phyloP scores from a whole-genome alignment of 1,139 yeast genomes.

The Pichia sp. region DNA sequence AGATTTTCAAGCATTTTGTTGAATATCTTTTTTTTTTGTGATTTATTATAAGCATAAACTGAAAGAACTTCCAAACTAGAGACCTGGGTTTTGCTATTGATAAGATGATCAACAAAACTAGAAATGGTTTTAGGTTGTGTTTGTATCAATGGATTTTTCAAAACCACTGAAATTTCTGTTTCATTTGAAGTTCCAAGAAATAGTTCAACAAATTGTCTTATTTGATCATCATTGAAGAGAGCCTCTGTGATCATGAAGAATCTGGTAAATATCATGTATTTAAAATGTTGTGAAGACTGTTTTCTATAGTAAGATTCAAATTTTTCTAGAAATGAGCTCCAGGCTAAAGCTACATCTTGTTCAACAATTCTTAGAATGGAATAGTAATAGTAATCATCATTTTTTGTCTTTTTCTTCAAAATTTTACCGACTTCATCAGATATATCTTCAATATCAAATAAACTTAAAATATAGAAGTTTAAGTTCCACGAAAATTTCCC shows the following conservation, averaged over 20 bases:
- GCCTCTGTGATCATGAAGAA: constrained; percentile 49
- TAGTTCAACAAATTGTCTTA: constrained; percentile 15
- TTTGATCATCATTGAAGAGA: constrained; percentile 28
- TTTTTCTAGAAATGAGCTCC: constrained; percentile 14
- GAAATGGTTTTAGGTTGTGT: constrained; percentile 38
- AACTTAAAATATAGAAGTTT: constrained; percentile 40
- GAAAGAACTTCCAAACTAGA: constrained; percentile 35
- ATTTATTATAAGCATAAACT: constrained; percentile 42
- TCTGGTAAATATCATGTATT: constrained; percentile 37
- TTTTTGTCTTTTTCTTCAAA: background rate
- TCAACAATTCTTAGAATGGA: constrained; percentile 46
- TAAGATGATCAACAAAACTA: constrained; percentile 27
- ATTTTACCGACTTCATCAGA: constrained; percentile 15
- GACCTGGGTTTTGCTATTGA: constrained; percentile 1
- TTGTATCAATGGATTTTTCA: constrained; percentile 31
- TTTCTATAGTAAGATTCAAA: constrained; percentile 30
- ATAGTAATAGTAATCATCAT: constrained; percentile 31
- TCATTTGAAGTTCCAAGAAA: constrained; percentile 15
- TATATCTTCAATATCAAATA: constrained; percentile 39
- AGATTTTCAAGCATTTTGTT: constrained; percentile 30
- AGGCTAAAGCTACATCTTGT: constrained; percentile 26
- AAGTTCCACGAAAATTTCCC: constrained; percentile 36
- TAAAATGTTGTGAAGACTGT: constrained; percentile 15
- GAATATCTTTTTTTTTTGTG: constrained; percentile 35
- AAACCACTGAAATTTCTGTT: constrained; percentile 13